Evolutionary conservation across 2,329 filamentous ascomycete genomes (phyloP).

Genomic region (Penicillium sp.): DNA sequence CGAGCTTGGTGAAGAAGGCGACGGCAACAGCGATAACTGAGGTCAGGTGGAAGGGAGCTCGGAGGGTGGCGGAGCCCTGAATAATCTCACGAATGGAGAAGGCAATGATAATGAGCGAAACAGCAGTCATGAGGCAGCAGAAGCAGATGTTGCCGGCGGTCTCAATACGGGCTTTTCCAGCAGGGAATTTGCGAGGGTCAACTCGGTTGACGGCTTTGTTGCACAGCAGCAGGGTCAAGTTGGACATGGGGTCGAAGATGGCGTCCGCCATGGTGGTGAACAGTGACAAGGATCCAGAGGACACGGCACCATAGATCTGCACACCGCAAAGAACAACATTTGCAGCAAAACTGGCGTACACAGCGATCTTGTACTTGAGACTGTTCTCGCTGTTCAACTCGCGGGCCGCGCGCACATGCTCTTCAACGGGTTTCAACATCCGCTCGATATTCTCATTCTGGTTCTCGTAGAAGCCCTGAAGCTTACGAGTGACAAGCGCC

Average conservation of each 20-base stretch:
- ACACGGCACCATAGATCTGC: constrained; percentile 84
- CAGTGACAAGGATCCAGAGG: constrained; percentile 86
- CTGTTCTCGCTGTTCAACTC: constrained; percentile 80
- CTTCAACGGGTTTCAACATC: constrained; percentile 87
- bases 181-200: constrained; percentile 81
- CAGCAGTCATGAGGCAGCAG: constrained; percentile 91
- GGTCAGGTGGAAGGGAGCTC: constrained; percentile 71
- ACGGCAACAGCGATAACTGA: constrained; percentile 81
- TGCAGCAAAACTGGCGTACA: constrained; percentile 69
- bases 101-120: constrained; percentile 89
- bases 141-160: constrained; percentile 95
- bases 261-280: constrained; percentile 98
- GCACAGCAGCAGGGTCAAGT: constrained; percentile 80
- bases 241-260: constrained; percentile 88
- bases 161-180: constrained; percentile 89
- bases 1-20: constrained; percentile 81
- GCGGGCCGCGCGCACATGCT: constrained; percentile 78
- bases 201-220: constrained; percentile 86
- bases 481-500: constrained; percentile 29
- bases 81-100: constrained; percentile 74
- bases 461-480: constrained; percentile 80
- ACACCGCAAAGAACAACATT: constrained; percentile 77
- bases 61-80: constrained; percentile 46
- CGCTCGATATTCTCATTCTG: constrained; percentile 95
- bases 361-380: constrained; percentile 61